phyloP scores from a whole-genome alignment of 2,329 filamentous ascomycete species.

The Phialophora macrospora region DNA sequence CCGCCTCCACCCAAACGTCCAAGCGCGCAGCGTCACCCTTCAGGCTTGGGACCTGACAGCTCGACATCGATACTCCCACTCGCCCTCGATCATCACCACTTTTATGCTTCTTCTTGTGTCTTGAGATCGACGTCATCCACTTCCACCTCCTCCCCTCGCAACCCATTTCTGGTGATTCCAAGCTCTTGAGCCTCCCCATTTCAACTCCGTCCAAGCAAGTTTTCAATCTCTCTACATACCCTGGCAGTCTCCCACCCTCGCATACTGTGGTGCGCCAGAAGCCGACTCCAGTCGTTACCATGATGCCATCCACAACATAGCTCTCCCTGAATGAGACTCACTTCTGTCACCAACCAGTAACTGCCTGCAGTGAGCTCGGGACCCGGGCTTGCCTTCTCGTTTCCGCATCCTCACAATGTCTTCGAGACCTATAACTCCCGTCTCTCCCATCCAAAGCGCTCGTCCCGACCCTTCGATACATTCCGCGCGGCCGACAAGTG shows the following conservation, averaged over 20 bases:
- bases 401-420: slow-evolving; percentile 31
- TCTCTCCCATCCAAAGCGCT: slow-evolving; percentile 26
- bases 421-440: slow-evolving; percentile 42
- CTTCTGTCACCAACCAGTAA: slow-evolving; percentile 3
- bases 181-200: slow-evolving; percentile 17
- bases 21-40: slow-evolving; percentile 13
- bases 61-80: slow-evolving; percentile 20
- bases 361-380: slow-evolving; percentile 11
- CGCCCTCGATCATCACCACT: slow-evolving; percentile 12
- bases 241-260: slow-evolving; percentile 3
- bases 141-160: slow-evolving; percentile 24
- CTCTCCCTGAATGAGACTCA: slow-evolving; percentile 5
- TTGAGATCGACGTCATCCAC: slow-evolving; percentile 35
- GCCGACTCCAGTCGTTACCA: slow-evolving; percentile 5
- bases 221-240: slow-evolving; percentile 11
- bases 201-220: slow-evolving; percentile 18
- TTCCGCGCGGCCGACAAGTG: slow-evolving; percentile 27
- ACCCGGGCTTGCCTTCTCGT: slow-evolving; percentile 5
- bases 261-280: slow-evolving; percentile 12
- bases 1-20: neutral
- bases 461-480: slow-evolving; percentile 27
- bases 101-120: slow-evolving; percentile 20
- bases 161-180: slow-evolving; percentile 24
- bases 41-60: slow-evolving; percentile 12
- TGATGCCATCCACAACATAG: slow-evolving; percentile 23